Base-by-base conservation (phyloP, 192 early-diverging fungal species). In the Pilobolus umbonatus region DNA sequence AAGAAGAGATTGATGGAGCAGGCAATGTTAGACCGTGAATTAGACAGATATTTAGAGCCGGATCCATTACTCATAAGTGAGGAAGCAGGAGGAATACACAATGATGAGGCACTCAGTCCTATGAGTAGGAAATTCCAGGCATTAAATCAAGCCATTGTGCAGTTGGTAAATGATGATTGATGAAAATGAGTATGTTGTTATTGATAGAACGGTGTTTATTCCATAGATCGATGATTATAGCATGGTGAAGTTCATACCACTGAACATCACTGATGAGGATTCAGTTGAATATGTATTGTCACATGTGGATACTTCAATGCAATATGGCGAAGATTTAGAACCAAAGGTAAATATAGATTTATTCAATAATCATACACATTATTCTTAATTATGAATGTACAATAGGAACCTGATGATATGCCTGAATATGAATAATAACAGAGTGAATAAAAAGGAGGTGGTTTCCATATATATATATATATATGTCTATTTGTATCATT, bases 251-350 rank as follows among this genome's bases (percentile, higher is more conserved):
- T 96, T 98, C 65, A 62, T 99, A 47, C 95, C 95, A 40, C 74
- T 99, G 19, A 92, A 99, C 68, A 88, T 96, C 48, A 81, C 80
- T 39, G 93, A 99, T 64, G 96, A 99, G 60, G 95, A 98, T 58
- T 94, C 91, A 6, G 75, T 99, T 15, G 86, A 84, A 25, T 81
- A 86, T 24, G 76, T 99, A 15, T 68, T 99, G 30, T 89, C 87
- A 12, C 88, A 91, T 57, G 83, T 95, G 1, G 96, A 99, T 73
- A 90, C 94, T 59, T 91, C 96, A 1, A 85, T 96, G 25, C 96
- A 99, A 77, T 99, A 90, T 71, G 95, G 94, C 46, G 96, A 99
- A 72, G 96, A 99, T 68, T 74, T 90, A 36, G 96, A 99, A 65
- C 94, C 95, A 42, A 93, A 93, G 75, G 96, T 67, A 64, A 57